Conservation (phyloP, 345 rosid genomes). For the Rhizophora mangle region DNA sequence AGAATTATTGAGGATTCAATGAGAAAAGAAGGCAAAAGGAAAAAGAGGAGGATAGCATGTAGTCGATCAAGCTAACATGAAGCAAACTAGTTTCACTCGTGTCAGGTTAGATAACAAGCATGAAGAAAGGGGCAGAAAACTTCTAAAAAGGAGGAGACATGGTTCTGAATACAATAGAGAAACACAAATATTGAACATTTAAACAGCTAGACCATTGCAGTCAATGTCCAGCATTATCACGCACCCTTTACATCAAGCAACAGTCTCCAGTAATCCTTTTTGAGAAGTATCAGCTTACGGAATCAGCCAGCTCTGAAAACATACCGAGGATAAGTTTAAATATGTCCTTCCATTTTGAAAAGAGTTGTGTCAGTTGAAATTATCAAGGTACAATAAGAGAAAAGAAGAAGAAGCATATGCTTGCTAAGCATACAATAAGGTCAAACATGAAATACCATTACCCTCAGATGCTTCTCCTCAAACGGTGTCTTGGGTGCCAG, state of each 20-base stretch:
- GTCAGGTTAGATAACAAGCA: not conserved
- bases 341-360: constrained; percentile 47
- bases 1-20: not conserved
- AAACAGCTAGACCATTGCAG: constrained; percentile 56
- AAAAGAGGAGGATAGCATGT: not conserved
- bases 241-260: constrained; percentile 66
- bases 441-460: constrained; percentile 14
- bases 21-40: not conserved
- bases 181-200: constrained; percentile 72
- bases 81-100: not conserved
- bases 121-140: not conserved
- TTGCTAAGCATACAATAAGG: not conserved
- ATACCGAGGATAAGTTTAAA: constrained; percentile 57
- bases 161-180: constrained; percentile 50
- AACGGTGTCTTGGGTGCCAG: constrained; percentile 78
- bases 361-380: constrained; percentile 4
- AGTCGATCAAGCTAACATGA: not conserved
- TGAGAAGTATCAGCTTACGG: constrained; percentile 61
- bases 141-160: constrained; percentile 9
- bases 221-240: constrained; percentile 72
- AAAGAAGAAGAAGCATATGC: not conserved
- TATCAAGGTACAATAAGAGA: not conserved
- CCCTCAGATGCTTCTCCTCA: constrained; percentile 62
- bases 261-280: constrained; percentile 76
- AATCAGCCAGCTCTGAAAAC: constrained; percentile 71